Conservation (phyloP, 208 protist genomes). For the Phytomonas sp. region DNA sequence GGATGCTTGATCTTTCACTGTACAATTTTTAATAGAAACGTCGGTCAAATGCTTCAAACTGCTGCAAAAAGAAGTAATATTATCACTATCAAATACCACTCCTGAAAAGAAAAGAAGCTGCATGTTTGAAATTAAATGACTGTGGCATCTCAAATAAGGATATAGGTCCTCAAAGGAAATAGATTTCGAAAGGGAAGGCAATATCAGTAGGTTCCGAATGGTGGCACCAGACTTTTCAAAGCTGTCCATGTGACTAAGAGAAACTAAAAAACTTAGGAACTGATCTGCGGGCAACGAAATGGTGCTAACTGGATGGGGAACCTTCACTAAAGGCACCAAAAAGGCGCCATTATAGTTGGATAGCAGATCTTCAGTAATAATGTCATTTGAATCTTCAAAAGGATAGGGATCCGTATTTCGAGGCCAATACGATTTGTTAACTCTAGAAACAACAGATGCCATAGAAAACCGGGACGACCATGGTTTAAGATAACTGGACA, state of each 20-base stretch:
- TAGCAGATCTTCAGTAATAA: not conserved
- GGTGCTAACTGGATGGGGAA: not conserved
- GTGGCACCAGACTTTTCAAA: slow-evolving; percentile 1
- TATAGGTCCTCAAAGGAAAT: slow-evolving; percentile 13
- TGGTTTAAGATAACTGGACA: slow-evolving; percentile 17
- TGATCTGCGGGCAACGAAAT: slow-evolving; percentile 16
- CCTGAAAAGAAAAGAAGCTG: not conserved
- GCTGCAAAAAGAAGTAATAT: not conserved
- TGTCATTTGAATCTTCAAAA: not conserved
- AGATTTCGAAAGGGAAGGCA: slow-evolving; percentile 12
- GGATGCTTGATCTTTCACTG: slow-evolving; percentile 7
- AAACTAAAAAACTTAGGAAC: slow-evolving; percentile 10
- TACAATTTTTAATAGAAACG: slow-evolving; percentile 3
- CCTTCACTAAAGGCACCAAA: not conserved
- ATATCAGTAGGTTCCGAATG: not conserved
- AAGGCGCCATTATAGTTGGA: not conserved
- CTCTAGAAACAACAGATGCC: slow-evolving; percentile 42
- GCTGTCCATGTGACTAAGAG: slow-evolving; percentile 6
- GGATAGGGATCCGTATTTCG: slow-evolving; percentile 4
- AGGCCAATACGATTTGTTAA: slow-evolving; percentile 39
- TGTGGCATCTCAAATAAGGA: not conserved
- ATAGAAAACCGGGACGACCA: slow-evolving; percentile 31
- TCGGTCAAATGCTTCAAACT: not conserved
- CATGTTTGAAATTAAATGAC: not conserved
- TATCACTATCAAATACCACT: not conserved